These are phyloP conservation scores for Aspergillus luchuensis DNA, from an alignment of 2,329 filamentous ascomycete species.

Conservation along the genomic window DNA sequence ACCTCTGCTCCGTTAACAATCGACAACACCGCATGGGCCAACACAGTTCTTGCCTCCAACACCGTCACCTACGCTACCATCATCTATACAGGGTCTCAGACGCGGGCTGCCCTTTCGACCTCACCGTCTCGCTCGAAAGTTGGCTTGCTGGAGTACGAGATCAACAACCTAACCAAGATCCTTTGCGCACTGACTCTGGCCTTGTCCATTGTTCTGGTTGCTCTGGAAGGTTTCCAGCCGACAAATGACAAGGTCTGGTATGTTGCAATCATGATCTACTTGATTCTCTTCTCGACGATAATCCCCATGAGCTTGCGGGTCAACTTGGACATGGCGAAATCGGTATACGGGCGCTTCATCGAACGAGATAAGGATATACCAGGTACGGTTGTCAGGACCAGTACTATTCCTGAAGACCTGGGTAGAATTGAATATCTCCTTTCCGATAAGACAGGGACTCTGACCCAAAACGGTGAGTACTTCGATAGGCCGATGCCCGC, in stretches of 20 bases:
- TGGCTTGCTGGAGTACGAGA: slow-evolving; percentile 90
- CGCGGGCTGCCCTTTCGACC: slow-evolving; percentile 89
- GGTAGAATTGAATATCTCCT: slow-evolving; percentile 94
- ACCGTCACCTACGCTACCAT: slow-evolving; percentile 86
- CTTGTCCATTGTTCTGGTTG: slow-evolving; percentile 84
- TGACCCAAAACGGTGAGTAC: slow-evolving; percentile 77
- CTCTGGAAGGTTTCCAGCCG: slow-evolving; percentile 74
- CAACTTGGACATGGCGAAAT: slow-evolving; percentile 96
- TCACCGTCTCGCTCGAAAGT: slow-evolving; percentile 90
- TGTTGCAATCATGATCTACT: slow-evolving; percentile 94
- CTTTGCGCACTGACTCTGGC: slow-evolving; percentile 84
- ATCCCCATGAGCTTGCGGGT: slow-evolving; percentile 96
- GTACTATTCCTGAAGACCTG: slow-evolving; percentile 94
- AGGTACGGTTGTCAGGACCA: slow-evolving; percentile 90
- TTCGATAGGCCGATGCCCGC: slow-evolving; percentile 6
- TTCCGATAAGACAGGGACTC: slow-evolving; percentile 96
- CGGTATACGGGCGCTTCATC: slow-evolving; percentile 93
- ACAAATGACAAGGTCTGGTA: slow-evolving; percentile 70
- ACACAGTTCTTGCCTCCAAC: slow-evolving; percentile 93
- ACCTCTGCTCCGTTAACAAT: slow-evolving; percentile 78
- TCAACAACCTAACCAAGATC: slow-evolving; percentile 96
- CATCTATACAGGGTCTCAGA: slow-evolving; percentile 92
- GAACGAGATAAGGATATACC: slow-evolving; percentile 87
- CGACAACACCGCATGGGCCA: slow-evolving; percentile 98
- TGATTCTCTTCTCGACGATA: slow-evolving; percentile 98